Base-by-base conservation (phyloP, 2,329 filamentous ascomycete species). In the Pestalotiopsis sp. region DNA sequence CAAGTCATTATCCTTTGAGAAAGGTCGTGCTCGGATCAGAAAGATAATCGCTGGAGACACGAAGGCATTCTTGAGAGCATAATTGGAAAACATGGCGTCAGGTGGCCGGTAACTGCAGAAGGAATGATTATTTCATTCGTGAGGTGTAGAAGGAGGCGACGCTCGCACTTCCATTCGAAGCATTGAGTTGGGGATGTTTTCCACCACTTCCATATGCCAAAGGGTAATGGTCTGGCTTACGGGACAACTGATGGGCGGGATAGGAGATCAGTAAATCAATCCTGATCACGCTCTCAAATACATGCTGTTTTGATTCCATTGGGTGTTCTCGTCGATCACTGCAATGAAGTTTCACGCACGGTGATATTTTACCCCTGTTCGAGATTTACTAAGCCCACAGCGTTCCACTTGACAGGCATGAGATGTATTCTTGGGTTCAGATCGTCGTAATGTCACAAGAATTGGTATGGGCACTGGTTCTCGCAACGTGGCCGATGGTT, bases 311-410 rank as follows among this genome's bases (percentile, higher is more conserved):
- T 52, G 44, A 20, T 52, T 52, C 44, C 44, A 20, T 52, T 14
- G 10, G 10, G 1, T 35, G 4, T 52, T 44, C 22, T 3, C n/a
- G 6, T 9, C 20, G 17, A 17, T 52, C 6, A 9, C 7, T n/a
- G 6, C n/a, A 44, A 13, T 44, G 17, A 13, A 44, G 40, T 44
- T 44, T 44, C 40, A 14, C 17, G 40, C 13, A 14, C 11, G 40
- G 13, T 44, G 40, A 44, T 44, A 13, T 44, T 44, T 17, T 44
- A 13, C 40, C 40, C 40, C 11, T 44, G 17, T 44, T 44, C 40
- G 70, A 66, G 72, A 73, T 67, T 63, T 67, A 60, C 68, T 38
- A 56, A 68, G 35, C 14, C 6, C 22, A 30, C 30, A 35, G 30
- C 30, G 30, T 35, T 35, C 30, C 30, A 35, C 30, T 35, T 35